Conservation (phyloP, 2,329 filamentous ascomycete genomes). For the Aspergillus sp. region DNA sequence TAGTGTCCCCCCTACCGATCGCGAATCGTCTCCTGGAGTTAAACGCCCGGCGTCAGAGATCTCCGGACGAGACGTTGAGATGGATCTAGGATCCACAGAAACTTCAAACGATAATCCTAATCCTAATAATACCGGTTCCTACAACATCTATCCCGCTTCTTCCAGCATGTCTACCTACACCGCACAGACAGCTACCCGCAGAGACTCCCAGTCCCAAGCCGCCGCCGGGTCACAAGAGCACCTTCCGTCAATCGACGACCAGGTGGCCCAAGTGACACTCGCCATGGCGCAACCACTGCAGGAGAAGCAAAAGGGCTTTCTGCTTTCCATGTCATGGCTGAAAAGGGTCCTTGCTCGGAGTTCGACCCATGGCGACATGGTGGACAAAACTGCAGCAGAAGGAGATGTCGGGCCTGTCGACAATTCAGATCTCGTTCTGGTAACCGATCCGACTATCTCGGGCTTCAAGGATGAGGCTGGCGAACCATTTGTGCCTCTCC, state of each 20-base stretch:
- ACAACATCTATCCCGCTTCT: constrained; percentile 31
- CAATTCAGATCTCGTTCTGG: constrained; percentile 72
- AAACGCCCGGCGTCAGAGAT: constrained; percentile 31
- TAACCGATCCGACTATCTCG: constrained; percentile 37
- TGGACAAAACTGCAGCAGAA: constrained; percentile 53
- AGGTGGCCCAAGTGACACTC: constrained; percentile 65
- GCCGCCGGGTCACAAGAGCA: constrained; percentile 15
- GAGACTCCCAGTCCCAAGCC: constrained; percentile 18
- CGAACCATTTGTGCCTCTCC: constrained; percentile 63
- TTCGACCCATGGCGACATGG: constrained; percentile 49
- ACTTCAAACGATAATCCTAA: constrained; percentile 30
- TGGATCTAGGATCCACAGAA: constrained; percentile 15
- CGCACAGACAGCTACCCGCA: constrained; percentile 21
- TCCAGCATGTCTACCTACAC: constrained; percentile 34
- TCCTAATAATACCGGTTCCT: constrained; percentile 32
- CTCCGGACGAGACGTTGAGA: constrained; percentile 18
- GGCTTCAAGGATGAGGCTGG: constrained; percentile 41
- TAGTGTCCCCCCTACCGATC: constrained; percentile 15
- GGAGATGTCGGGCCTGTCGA: constrained; percentile 72
- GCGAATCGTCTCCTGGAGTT: constrained; percentile 27
- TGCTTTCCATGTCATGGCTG: constrained; percentile 77
- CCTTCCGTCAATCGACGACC: constrained; percentile 54
- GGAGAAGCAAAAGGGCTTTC: constrained; percentile 67
- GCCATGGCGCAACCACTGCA: constrained; percentile 50
- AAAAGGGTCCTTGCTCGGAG: constrained; percentile 62